These are phyloP conservation scores for Euphorbia tirucalli DNA, from an alignment of 345 rosid species.

Conservation along the genomic window DNA sequence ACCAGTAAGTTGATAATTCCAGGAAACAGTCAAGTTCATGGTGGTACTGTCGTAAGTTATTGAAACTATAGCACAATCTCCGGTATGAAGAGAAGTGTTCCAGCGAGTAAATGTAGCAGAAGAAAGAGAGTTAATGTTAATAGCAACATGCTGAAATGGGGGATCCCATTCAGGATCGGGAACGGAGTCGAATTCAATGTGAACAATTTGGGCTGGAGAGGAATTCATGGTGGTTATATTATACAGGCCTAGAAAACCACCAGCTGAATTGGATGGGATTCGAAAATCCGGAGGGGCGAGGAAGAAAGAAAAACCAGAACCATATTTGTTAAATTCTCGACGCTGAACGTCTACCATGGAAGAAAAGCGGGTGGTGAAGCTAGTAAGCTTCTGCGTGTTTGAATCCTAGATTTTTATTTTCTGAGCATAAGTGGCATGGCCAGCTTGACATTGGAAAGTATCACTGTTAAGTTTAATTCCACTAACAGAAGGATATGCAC, in stretches of 20 bases:
- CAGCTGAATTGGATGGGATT: slow-evolving; percentile 40
- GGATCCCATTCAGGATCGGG: slow-evolving; percentile 10
- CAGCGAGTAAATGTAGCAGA: neutral
- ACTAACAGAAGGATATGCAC: slow-evolving; percentile 24
- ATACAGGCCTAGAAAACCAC: slow-evolving; percentile 40
- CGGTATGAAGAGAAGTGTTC: neutral
- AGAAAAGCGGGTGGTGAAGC: slow-evolving; percentile 38
- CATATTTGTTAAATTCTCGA: neutral
- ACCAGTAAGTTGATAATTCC: neutral
- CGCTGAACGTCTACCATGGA: slow-evolving; percentile 19
- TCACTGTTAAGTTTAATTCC: slow-evolving; percentile 27
- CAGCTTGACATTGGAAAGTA: slow-evolving; percentile 26
- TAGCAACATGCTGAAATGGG: neutral
- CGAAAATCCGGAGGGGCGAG: slow-evolving; percentile 35
- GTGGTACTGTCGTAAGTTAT: neutral
- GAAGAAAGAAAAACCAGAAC: slow-evolving; percentile 38
- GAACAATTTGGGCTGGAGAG: neutral
- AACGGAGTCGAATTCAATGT: neutral
- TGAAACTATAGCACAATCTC: neutral
- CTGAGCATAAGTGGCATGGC: slow-evolving; percentile 32
- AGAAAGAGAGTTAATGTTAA: slow-evolving; percentile 4
- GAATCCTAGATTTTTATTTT: slow-evolving; percentile 37
- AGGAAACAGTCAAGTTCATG: neutral
- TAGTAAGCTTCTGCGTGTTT: slow-evolving; percentile 16
- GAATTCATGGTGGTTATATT: slow-evolving; percentile 4